Percentiles rank a stretch among this genome's conserved stretches.
phyloP scores from a whole-genome alignment of 2,329 filamentous ascomycete species.

The Elsinoe batatas region DNA sequence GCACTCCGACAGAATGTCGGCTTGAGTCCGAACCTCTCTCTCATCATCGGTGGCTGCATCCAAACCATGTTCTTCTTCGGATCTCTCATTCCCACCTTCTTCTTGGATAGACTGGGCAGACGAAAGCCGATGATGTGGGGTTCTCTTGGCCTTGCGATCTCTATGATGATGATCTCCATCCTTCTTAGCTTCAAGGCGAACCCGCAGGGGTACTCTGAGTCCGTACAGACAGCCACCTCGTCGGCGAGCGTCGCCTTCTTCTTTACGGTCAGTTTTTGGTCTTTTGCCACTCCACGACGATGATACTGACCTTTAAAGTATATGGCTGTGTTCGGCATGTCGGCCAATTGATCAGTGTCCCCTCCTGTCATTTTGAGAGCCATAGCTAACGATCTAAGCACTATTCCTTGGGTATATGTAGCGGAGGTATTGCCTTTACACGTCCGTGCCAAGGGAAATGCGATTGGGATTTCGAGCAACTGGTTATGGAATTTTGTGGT shows the following conservation, averaged over 20 bases:
- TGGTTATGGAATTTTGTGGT: slow-evolving; percentile 44
- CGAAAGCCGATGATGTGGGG: slow-evolving; percentile 29
- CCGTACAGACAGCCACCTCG: slow-evolving; percentile 31
- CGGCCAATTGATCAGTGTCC: too few species aligned
- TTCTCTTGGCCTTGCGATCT: slow-evolving; percentile 26
- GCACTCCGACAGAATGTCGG: slow-evolving; percentile 40
- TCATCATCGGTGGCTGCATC: slow-evolving; percentile 39
- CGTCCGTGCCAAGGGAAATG: slow-evolving; percentile 41
- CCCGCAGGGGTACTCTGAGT: slow-evolving; percentile 21
- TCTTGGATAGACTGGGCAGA: slow-evolving; percentile 33
- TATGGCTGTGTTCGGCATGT: too few species aligned
- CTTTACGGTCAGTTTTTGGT: slow-evolving; percentile 30
- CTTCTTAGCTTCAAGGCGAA: slow-evolving; percentile 34
- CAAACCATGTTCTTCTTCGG: slow-evolving; percentile 35
- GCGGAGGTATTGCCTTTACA: slow-evolving; percentile 43
- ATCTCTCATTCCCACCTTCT: slow-evolving; percentile 37
- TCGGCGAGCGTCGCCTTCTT: slow-evolving; percentile 42
- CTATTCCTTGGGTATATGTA: slow-evolving; percentile 43
- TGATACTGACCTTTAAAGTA: too few species aligned
- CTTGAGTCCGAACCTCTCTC: slow-evolving; percentile 33
- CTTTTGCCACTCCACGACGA: background rate
- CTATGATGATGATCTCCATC: slow-evolving; percentile 32
- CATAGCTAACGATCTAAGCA: too few species aligned
- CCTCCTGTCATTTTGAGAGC: too few species aligned
- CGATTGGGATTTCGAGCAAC: slow-evolving; percentile 40